Evolutionary conservation across 139 green algal species (phyloP), one percentile per base, ranked within the genome.

Genomic region (Auxenochlorella protothecoides): DNA sequence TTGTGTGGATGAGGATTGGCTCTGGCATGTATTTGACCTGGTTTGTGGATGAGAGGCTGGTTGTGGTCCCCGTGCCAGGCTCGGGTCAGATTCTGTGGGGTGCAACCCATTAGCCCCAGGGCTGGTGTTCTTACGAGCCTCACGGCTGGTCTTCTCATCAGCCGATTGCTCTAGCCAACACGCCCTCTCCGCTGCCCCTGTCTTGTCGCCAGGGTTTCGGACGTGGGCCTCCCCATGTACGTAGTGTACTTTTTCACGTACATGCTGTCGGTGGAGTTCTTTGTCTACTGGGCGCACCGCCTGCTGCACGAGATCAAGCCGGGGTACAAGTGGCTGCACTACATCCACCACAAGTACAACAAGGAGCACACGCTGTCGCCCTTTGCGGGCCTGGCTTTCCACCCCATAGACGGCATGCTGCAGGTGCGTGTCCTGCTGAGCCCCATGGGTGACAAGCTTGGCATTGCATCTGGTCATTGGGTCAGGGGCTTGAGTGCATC

Each of bases 321-420:
- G 4, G 52, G 65, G 8, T 78, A 84, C 84, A 85, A 78, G 69
- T 73, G 66, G 53, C 83, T 97, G 59, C 92, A 97, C 79, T 66
- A 79, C 66, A 91, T 85, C 51, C 93, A 98, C 81, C 93, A 98
- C 80, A 96, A 94, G 70, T 98, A 98, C 89, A 98, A 98, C 88
- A 98, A 98, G 87, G 90, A 97, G 81, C 84, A 97, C 85, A 96
- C 89, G 16, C 82, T 98, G 65, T 95, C 85, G 15, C 93, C 93
- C 44, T 98, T 97, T 81, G 93, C 93, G n/a, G 92, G 92, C 9
- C 81, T 97, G 59, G 93, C 93, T 53, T 98, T 98, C 87, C 76
- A 98, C 74, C 89, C 93, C 2, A 55, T 96, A 5, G 89, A 95
- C 78, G 89, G 89, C 75, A 90, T 93, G 68, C 64, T 91, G 16